phyloP scores from a whole-genome alignment of 768 basidiomycete species.

The Daedalea quercina region DNA sequence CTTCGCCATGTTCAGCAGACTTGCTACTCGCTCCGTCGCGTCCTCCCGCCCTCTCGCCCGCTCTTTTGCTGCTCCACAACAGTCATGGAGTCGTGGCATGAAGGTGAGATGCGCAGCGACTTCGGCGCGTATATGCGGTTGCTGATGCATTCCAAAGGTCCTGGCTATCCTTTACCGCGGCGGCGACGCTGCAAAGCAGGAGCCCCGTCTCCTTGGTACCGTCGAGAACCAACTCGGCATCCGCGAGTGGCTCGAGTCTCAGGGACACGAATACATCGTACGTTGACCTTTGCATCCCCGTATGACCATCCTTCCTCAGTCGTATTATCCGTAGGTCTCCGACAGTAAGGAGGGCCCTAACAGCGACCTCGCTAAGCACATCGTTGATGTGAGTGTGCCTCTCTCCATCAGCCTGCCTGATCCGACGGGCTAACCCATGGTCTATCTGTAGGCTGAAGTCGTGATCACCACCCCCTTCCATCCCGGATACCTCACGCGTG shows the following conservation, averaged over 20 bases:
- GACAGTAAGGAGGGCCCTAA: conserved; percentile 79
- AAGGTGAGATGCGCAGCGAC: conserved; percentile 9
- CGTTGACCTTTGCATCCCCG: conserved; percentile 10
- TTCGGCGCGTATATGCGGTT: conserved; percentile 2
- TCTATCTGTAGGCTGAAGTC: conserved; percentile 52
- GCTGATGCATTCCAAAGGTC: conserved; percentile 33
- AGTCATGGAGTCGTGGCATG: conserved; percentile 10
- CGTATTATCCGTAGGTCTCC: conserved; percentile 44
- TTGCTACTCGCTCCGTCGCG: neutral
- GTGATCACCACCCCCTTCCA: conserved; percentile 85
- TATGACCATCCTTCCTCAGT: neutral
- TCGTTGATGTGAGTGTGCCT: conserved; percentile 57
- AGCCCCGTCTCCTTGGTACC: conserved; percentile 77
- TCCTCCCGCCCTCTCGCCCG: neutral
- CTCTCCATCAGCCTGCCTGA: neutral
- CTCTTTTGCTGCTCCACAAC: neutral
- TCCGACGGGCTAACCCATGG: neutral
- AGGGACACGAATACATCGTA: conserved; percentile 75
- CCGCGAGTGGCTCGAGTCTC: conserved; percentile 55
- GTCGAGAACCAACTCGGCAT: conserved; percentile 82
- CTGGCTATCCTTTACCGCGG: conserved; percentile 74
- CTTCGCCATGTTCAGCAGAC: conserved; percentile 3
- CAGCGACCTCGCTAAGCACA: conserved; percentile 77
- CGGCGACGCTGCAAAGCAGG: conserved; percentile 54
- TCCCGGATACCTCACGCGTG: conserved; percentile 75